Conservation (phyloP, 2,329 filamentous ascomycete genomes). For the Graphilbum fragrans region DNA sequence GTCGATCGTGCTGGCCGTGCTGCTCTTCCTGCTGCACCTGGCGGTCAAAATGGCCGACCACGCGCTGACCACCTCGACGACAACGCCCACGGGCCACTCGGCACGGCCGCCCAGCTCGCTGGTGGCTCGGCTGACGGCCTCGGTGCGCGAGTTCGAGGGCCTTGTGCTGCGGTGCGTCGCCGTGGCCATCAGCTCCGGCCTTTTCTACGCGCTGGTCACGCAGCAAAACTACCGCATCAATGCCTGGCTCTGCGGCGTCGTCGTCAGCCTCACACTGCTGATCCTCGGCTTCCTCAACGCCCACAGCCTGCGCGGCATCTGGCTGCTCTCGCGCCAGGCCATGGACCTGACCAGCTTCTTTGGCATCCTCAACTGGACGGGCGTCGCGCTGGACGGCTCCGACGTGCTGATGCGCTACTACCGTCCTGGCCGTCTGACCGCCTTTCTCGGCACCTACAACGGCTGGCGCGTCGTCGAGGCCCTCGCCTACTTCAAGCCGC, state of each 20-base stretch:
- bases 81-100: background rate
- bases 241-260: background rate
- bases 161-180: background rate
- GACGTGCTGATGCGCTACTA: background rate
- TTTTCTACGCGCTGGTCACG: background rate
- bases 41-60: background rate
- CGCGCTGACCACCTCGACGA: background rate
- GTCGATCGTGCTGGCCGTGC: background rate
- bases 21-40: background rate
- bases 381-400: background rate
- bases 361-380: background rate
- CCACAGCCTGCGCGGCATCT: background rate
- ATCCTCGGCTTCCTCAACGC: background rate
- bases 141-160: background rate
- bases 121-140: background rate
- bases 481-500: background rate
- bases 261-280: background rate
- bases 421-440: background rate
- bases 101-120: too few species aligned
- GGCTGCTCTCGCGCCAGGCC: background rate
- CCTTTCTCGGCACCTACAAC: background rate
- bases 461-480: conserved; percentile 1
- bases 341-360: background rate
- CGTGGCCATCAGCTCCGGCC: background rate
- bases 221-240: background rate